A percentile compares a stretch with the other conserved stretches of the same genome.
phyloP scores from a whole-genome alignment of 2,329 filamentous ascomycete species.

The Talaromyces sp. region DNA sequence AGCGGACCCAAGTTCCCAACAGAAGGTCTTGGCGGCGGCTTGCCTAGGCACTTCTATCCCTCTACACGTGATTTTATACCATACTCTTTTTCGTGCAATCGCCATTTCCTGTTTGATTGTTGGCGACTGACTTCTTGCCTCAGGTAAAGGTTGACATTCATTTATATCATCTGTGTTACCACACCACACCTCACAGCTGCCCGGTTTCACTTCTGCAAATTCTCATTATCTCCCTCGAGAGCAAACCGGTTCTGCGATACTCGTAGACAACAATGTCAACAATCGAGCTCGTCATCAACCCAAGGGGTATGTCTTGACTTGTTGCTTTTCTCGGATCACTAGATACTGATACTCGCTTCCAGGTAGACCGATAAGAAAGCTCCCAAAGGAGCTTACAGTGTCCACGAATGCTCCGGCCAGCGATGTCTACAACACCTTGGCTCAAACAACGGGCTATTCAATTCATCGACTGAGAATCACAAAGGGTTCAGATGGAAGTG shows the following conservation, averaged over 20 bases:
- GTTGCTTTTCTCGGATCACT: neutral
- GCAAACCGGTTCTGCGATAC: neutral
- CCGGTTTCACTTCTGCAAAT: neutral
- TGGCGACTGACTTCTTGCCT: neutral
- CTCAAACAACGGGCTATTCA: constrained; percentile 53
- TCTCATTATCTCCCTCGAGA: neutral
- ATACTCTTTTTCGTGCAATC: neutral
- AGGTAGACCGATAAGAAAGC: constrained; percentile 62
- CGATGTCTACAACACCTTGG: constrained; percentile 58
- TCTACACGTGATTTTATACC: neutral
- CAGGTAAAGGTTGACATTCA: too few relatives aligned
- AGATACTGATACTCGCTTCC: neutral
- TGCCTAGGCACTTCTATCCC: neutral
- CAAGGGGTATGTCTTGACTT: constrained; percentile 26
- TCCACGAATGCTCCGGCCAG: constrained; percentile 50
- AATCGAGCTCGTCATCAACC: constrained; percentile 33
- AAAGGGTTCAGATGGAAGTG: constrained; percentile 60
- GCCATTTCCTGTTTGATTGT: neutral
- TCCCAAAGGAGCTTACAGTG: constrained; percentile 56
- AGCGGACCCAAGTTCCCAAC: neutral
- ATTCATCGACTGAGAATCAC: constrained; percentile 62
- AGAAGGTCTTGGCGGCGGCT: neutral
- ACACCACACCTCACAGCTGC: neutral
- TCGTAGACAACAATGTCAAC: constrained; percentile 9
- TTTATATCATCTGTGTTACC: neutral